Evolutionary conservation across 257 asterid species (phyloP), one percentile per base, ranked within the genome.

Genomic region (Jasminum sambac): DNA sequence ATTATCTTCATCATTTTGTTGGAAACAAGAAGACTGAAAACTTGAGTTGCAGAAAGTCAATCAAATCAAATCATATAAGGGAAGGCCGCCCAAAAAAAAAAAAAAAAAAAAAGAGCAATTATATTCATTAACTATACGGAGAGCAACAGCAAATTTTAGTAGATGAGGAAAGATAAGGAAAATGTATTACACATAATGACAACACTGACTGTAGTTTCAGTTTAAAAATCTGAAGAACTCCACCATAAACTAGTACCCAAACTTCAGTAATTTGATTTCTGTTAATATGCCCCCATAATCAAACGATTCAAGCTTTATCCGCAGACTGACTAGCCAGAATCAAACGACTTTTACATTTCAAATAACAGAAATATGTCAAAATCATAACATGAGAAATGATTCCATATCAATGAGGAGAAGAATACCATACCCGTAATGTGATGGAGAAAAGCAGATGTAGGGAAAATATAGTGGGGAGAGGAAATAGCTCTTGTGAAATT

Each of bases 361-460:
- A 43, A 43, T 14, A 43, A 66, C 58, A 72, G n/a, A 25, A 34
- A 73, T 14, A 61, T 61, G 39, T 11, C 21, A 25, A 3, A 55
- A 60, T 24, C 13, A 37, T 12, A 13, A 24, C n/a, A 72, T 9
- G 70, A 37, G 16, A 41, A 73, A 11, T 41, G 36, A 58, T 30
- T n/a, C 30, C 37, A 34, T 39, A 69, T 11, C n/a, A 73, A 30
- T 1, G 30, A 26, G 14, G 50, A 58, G 37, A 2, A 10, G 36
- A 10, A 9, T 6, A 58, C 0, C 39, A 38, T 64, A 90, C 96
- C 96, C 81, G 90, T 79, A 79, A 83, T 81, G 50, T 84, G 85
- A 82, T 79, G 59, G 71, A 79, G 67, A 57, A 77, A 79, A 36
- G 78, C 43, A 52, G 72, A 69, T 63, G 66, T 46, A 8, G 75